phyloP scores from a whole-genome alignment of 2,329 filamentous ascomycete species.

The Fusarium sp. region DNA sequence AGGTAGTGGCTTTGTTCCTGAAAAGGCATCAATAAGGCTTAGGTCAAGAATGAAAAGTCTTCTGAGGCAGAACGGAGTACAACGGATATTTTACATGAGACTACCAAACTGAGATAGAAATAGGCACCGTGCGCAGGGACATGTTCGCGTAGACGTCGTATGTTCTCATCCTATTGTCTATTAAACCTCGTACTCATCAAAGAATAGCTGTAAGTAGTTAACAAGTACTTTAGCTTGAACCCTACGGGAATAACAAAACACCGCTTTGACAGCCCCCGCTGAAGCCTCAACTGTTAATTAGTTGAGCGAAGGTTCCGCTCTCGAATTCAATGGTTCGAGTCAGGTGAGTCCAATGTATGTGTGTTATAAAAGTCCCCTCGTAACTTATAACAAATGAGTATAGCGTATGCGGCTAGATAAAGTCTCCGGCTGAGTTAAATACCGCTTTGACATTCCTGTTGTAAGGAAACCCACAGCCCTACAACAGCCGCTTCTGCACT shows the following conservation, averaged over 20 bases:
- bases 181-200: not conserved
- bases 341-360: not conserved
- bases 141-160: not conserved
- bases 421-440: too few species aligned
- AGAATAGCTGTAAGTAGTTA: not conserved
- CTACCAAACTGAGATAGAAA: not conserved
- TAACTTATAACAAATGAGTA: not conserved
- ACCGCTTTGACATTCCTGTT: not conserved
- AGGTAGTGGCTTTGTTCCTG: conserved; percentile 1
- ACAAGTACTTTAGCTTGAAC: not conserved
- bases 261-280: not conserved
- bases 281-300: not conserved
- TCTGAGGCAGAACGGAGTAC: not conserved
- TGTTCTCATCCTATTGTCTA: not conserved
- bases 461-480: conserved; percentile 4
- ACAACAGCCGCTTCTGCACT: not conserved
- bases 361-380: not conserved
- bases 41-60: not conserved
- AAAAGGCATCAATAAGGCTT: not conserved
- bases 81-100: not conserved
- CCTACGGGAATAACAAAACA: not conserved
- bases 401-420: too few species aligned
- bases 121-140: not conserved
- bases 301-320: too few species aligned
- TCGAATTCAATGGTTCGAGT: not conserved